Conservation (phyloP, 139 green algal species). For the Trebouxia sp. region DNA sequence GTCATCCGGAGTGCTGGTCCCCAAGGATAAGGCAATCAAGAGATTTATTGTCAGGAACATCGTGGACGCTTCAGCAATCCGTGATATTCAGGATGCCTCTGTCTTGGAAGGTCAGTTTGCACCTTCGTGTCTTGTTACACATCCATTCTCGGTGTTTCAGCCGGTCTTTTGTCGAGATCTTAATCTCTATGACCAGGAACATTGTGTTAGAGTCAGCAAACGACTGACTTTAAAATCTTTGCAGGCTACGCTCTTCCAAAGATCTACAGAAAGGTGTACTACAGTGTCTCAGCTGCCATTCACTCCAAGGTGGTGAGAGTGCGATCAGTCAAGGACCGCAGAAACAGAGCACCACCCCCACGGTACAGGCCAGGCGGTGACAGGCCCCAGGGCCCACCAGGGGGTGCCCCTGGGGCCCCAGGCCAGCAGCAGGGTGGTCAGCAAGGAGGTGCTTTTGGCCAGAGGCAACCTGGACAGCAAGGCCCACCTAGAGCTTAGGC, state of each 20-base stretch:
- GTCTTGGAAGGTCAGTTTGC: slow-evolving; percentile 82
- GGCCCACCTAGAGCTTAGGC: slow-evolving; percentile 2
- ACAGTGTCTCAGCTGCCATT: slow-evolving; percentile 98
- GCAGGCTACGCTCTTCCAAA: slow-evolving; percentile 93
- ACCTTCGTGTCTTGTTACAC: too few relatives aligned
- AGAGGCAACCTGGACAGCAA: slow-evolving; percentile 13
- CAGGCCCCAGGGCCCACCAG: slow-evolving; percentile 22
- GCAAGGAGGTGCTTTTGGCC: background rate
- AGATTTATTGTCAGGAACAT: slow-evolving; percentile 93
- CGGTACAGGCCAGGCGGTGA: slow-evolving; percentile 42
- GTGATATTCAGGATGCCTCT: slow-evolving; percentile 97
- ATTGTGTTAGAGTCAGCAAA: too few relatives aligned
- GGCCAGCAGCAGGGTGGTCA: slow-evolving; percentile 14
- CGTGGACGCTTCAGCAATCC: slow-evolving; percentile 96
- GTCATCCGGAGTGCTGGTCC: slow-evolving; percentile 90
- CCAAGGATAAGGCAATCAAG: slow-evolving; percentile 99
- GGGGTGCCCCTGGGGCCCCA: background rate
- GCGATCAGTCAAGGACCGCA: slow-evolving; percentile 82
- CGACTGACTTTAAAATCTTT: too few relatives aligned
- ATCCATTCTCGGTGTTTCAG: too few relatives aligned
- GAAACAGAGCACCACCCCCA: slow-evolving; percentile 90
- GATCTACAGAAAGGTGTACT: slow-evolving; percentile 99
- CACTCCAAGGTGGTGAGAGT: slow-evolving; percentile 99
- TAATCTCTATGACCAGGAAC: too few relatives aligned
- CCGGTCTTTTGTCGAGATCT: too few relatives aligned